Percentiles rank a stretch among this genome's conserved stretches.
Conservation (phyloP, 2,329 filamentous ascomycete species). For the Colletotrichum lentis region DNA sequence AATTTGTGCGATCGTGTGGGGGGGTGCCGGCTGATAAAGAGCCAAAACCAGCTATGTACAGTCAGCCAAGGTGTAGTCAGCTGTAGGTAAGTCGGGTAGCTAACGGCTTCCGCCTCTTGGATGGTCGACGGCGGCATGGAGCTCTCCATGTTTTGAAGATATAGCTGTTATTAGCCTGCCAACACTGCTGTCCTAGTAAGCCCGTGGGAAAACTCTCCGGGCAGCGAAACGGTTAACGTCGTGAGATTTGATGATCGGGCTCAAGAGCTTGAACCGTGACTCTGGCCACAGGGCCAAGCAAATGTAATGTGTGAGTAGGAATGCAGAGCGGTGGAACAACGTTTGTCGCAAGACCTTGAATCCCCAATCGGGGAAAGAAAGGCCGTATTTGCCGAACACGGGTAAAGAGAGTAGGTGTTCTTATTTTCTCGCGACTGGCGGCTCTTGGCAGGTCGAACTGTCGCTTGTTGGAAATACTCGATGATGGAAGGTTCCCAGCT, state of each 20-base stretch:
- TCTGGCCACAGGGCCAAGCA: not conserved
- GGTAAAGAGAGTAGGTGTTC: not conserved
- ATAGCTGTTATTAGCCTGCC: not conserved
- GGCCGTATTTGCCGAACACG: not conserved
- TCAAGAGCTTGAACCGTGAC: not conserved
- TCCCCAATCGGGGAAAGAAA: not conserved
- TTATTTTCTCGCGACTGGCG: not conserved
- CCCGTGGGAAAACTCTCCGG: not conserved
- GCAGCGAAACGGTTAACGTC: too few species aligned
- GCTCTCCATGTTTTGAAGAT: slow-evolving; percentile 26
- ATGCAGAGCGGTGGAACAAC: not conserved
- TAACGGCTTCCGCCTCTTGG: slow-evolving; percentile 35
- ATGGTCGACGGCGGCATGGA: slow-evolving; percentile 29
- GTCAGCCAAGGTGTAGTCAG: not conserved
- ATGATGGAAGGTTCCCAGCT: not conserved
- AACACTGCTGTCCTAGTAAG: slow-evolving; percentile 1
- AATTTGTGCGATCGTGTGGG: slow-evolving; percentile 57
- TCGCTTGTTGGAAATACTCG: not conserved
- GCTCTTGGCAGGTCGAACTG: not conserved
- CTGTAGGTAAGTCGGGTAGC: not conserved
- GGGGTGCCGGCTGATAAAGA: slow-evolving; percentile 61
- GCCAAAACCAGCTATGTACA: slow-evolving; percentile 56
- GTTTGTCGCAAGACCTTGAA: not conserved
- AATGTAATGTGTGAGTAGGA: not conserved
- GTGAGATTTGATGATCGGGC: not conserved